These are phyloP conservation scores for Rutstroemia sp. DNA, from an alignment of 2,329 filamentous ascomycete genomes.

Conservation along the genomic window DNA sequence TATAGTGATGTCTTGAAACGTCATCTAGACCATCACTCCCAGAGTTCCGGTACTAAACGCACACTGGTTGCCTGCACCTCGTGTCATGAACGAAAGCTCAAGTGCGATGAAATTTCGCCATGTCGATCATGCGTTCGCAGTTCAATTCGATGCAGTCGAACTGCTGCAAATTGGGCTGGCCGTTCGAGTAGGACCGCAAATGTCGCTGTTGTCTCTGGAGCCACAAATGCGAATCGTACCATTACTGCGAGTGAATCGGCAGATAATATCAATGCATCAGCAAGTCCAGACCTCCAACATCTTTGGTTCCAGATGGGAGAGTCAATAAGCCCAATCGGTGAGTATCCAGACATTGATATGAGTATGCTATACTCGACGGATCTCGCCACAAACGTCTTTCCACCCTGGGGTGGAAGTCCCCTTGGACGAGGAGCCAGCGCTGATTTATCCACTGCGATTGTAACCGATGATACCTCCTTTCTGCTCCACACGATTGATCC, in stretches of 20 bases:
- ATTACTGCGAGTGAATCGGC: neutral
- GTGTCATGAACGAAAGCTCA: conserved; percentile 39
- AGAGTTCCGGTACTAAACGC: conserved; percentile 22
- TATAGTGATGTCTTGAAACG: conserved; percentile 21
- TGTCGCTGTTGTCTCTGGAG: neutral
- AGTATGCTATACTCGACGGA: neutral
- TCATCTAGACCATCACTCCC: conserved; percentile 21
- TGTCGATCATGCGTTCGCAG: conserved; percentile 36
- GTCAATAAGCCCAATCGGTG: neutral
- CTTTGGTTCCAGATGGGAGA: neutral
- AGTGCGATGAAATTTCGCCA: conserved; percentile 34
- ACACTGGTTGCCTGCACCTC: conserved; percentile 37
- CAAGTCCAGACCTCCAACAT: neutral
- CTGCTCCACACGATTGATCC: neutral
- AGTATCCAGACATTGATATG: neutral
- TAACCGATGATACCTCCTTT: neutral
- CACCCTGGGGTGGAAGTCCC: neutral
- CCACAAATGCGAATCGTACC: neutral
- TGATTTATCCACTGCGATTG: neutral
- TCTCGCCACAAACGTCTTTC: neutral
- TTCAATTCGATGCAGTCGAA: conserved; percentile 30
- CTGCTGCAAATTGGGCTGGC: neutral
- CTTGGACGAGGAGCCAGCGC: neutral
- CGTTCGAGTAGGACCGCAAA: neutral
- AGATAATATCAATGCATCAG: neutral